A percentile compares a stretch with the other conserved stretches of the same genome.
Evolutionary conservation across 2,329 filamentous ascomycete genomes (phyloP).

Genomic region (Microsporum ferrugineum): DNA sequence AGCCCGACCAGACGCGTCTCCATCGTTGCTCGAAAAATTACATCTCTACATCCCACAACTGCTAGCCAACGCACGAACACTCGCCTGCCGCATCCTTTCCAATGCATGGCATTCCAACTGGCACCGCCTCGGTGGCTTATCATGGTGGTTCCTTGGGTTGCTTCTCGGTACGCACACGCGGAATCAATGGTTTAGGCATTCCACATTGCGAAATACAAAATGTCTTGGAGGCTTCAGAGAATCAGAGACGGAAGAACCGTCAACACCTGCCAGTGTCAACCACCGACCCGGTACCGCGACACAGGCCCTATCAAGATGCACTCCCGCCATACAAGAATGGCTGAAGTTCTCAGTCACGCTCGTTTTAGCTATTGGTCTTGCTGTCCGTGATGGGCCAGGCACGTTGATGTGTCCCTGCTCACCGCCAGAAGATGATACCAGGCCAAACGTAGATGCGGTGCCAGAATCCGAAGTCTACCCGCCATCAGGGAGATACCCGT

Average conservation of each 20-base stretch:
- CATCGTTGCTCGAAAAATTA: background rate
- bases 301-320: background rate
- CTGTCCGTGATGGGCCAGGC: conserved; percentile 37
- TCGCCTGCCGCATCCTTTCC: conserved; percentile 24
- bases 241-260: background rate
- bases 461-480: background rate
- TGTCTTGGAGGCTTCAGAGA: background rate
- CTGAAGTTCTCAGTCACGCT: conserved; percentile 39
- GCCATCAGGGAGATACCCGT: background rate
- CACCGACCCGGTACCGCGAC: background rate
- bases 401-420: conserved; percentile 15
- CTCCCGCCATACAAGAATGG: conserved; percentile 22
- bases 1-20: background rate
- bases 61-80: conserved; percentile 1
- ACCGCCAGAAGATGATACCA: background rate
- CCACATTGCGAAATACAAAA: background rate
- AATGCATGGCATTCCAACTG: conserved; percentile 26
- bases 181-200: conserved; percentile 12
- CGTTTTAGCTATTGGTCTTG: conserved; percentile 39
- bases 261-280: background rate
- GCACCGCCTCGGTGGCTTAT: conserved; percentile 22
- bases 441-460: background rate
- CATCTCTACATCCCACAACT: background rate
- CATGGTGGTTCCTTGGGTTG: conserved; percentile 29
- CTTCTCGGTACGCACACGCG: conserved; percentile 18